Evolutionary conservation across 495 filamentous ascomycete species (phyloP).

Genomic region (Aspergillus kassunensis): DNA sequence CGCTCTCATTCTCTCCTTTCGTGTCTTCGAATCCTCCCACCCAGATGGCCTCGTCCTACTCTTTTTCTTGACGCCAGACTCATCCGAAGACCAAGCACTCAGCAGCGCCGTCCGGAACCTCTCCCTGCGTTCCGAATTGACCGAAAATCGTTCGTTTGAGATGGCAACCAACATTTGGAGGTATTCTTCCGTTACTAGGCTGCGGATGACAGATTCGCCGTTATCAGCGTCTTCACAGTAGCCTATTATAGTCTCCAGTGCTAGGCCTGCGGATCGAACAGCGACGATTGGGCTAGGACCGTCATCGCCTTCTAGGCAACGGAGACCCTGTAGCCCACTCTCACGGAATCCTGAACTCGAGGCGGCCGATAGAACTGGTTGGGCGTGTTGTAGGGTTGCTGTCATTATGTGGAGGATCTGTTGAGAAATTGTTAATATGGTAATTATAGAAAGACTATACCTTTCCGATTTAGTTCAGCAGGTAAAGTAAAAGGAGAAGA

Average conservation of each 20-base stretch:
- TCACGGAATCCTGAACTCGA: slow-evolving; percentile 83
- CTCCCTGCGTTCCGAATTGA: slow-evolving; percentile 66
- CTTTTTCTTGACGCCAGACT: slow-evolving; percentile 17
- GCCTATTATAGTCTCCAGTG: slow-evolving; percentile 75
- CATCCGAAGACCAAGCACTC: slow-evolving; percentile 16
- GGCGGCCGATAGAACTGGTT: slow-evolving; percentile 66
- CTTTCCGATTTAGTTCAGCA: not conserved
- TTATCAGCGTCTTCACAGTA: slow-evolving; percentile 37
- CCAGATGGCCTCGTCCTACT: slow-evolving; percentile 21
- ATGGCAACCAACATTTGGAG: slow-evolving; percentile 60
- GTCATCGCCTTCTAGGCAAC: slow-evolving; percentile 31
- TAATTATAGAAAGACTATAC: no score
- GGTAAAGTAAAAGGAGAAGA: not conserved
- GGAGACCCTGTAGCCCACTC: slow-evolving; percentile 60
- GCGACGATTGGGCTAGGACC: slow-evolving; percentile 68
- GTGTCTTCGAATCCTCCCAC: slow-evolving; percentile 57
- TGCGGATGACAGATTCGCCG: slow-evolving; percentile 30
- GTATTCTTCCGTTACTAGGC: slow-evolving; percentile 52
- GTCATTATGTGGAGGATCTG: slow-evolving; percentile 88
- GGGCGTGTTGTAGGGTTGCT: slow-evolving; percentile 65
- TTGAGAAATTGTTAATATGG: slow-evolving; percentile 1
- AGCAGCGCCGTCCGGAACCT: slow-evolving; percentile 47
- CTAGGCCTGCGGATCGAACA: slow-evolving; percentile 73
- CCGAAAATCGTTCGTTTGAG: slow-evolving; percentile 70
- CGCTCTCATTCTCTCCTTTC: slow-evolving; percentile 56